Evolutionary conservation across 2,329 filamentous ascomycete genomes (phyloP).

Genomic region (Pseudocercospora musae): DNA sequence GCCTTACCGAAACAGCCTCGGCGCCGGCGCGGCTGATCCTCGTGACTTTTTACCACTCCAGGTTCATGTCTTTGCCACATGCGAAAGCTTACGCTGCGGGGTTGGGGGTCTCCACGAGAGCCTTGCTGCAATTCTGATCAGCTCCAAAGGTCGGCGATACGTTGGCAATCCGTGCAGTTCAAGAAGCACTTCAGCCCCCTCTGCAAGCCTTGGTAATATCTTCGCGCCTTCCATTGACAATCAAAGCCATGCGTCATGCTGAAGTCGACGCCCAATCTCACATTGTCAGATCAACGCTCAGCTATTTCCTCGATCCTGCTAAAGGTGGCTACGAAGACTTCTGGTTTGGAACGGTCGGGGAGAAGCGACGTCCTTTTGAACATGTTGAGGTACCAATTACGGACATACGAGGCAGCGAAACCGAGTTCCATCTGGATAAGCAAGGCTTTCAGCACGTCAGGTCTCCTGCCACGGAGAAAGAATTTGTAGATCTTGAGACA

Average conservation of each 20-base stretch:
- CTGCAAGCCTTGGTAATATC: not conserved
- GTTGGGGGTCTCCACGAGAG: not conserved
- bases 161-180: not conserved
- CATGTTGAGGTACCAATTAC: conserved; percentile 37
- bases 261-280: not conserved
- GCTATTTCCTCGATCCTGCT: conserved; percentile 15
- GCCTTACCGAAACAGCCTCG: not conserved
- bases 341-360: conserved; percentile 10
- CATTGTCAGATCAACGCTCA: conserved; percentile 10
- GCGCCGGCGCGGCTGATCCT: not conserved
- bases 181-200: not conserved
- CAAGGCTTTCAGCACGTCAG: conserved; percentile 28
- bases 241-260: not conserved
- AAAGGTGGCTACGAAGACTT: conserved; percentile 12
- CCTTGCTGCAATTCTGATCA: not conserved
- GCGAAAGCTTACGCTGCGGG: not conserved
- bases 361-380: conserved; percentile 15
- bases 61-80: not conserved
- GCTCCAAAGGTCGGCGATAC: not conserved
- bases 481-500: conserved; percentile 1
- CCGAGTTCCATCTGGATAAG: conserved; percentile 9
- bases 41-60: not conserved
- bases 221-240: not conserved
- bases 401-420: conserved; percentile 38
- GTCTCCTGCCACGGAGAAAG: not conserved